Conservation (phyloP, 495 filamentous ascomycete species). For the Podospora anserina region DNA sequence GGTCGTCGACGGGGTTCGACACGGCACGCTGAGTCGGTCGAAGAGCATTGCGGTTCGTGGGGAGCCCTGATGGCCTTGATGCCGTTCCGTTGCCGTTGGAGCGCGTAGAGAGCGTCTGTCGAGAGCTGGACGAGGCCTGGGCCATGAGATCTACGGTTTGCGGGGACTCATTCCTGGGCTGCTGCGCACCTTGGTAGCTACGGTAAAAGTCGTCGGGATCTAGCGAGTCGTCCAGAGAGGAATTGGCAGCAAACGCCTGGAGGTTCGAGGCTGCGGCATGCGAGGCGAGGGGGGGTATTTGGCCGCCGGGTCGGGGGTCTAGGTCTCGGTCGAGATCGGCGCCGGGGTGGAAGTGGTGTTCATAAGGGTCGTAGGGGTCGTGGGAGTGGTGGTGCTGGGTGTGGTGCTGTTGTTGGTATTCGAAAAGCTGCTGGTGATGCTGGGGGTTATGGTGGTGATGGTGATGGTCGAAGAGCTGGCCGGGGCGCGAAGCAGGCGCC, state of each 20-base stretch:
- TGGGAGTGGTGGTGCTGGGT: slow-evolving; percentile 5
- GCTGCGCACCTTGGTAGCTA: slow-evolving; percentile 42
- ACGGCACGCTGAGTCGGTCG: slow-evolving; percentile 43
- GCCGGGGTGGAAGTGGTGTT: slow-evolving; percentile 13
- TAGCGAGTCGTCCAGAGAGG: slow-evolving; percentile 35
- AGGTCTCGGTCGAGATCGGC: slow-evolving; percentile 10
- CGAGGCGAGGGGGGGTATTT: slow-evolving; percentile 29
- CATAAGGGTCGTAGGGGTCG: slow-evolving; percentile 4
- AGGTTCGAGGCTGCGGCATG: slow-evolving; percentile 38
- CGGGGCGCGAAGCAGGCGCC: slow-evolving; percentile 27
- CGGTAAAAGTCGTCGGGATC: slow-evolving; percentile 55
- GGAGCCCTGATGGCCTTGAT: slow-evolving; percentile 34
- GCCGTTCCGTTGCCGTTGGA: slow-evolving; percentile 39
- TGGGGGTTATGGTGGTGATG: slow-evolving; percentile 26
- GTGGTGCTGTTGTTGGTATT: slow-evolving; percentile 11
- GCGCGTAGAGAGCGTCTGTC: slow-evolving; percentile 32
- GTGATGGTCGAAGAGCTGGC: slow-evolving; percentile 29
- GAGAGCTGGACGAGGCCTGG: slow-evolving; percentile 26
- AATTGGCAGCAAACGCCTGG: slow-evolving; percentile 38
- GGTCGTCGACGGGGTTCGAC: slow-evolving; percentile 50
- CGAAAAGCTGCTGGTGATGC: slow-evolving; percentile 16
- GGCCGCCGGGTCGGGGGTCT: slow-evolving; percentile 14
- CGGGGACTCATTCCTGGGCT: slow-evolving; percentile 30
- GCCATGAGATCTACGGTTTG: slow-evolving; percentile 31
- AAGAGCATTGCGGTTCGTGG: slow-evolving; percentile 26